These are phyloP conservation scores for Zalaria obscura DNA, from an alignment of 2,329 filamentous ascomycete genomes.

Conservation along the genomic window DNA sequence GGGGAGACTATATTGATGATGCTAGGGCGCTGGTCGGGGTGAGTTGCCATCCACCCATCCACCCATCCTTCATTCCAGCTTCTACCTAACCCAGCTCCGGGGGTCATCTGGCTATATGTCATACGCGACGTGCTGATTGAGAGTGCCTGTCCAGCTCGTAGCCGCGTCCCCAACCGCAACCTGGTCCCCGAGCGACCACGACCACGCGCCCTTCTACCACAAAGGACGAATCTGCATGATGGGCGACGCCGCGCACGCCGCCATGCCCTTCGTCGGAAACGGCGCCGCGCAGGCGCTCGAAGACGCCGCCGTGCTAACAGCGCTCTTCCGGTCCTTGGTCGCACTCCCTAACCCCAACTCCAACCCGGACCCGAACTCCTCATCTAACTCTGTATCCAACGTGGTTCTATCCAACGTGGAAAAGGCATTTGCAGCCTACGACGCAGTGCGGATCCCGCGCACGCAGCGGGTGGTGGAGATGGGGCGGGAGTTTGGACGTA, in stretches of 20 bases:
- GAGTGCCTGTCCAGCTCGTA: conserved; percentile 8
- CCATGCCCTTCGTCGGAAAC: conserved; percentile 22
- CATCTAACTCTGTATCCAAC: background rate
- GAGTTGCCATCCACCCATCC: background rate
- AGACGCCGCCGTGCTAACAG: conserved; percentile 19
- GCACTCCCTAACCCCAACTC: background rate
- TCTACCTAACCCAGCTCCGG: no score
- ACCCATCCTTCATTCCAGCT: no score
- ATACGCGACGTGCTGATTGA: background rate
- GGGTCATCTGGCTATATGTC: no score
- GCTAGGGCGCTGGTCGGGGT: conserved; percentile 3
- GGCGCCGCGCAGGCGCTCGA: conserved; percentile 25
- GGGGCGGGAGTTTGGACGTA: conserved; percentile 15
- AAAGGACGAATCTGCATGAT: conserved; percentile 17
- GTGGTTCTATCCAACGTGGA: background rate
- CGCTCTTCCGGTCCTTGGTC: conserved; percentile 10
- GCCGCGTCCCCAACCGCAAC: conserved; percentile 13
- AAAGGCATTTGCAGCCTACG: conserved; percentile 14
- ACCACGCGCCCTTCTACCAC: conserved; percentile 18
- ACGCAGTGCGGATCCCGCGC: conserved; percentile 13
- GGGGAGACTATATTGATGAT: conserved; percentile 5
- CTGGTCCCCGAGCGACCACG: conserved; percentile 19
- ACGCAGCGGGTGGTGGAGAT: conserved; percentile 16
- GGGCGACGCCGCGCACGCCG: conserved; percentile 26
- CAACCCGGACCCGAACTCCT: background rate